These are phyloP conservation scores for Thymus quinquecostatus DNA, from an alignment of 257 asterid genomes.

Conservation along the genomic window DNA sequence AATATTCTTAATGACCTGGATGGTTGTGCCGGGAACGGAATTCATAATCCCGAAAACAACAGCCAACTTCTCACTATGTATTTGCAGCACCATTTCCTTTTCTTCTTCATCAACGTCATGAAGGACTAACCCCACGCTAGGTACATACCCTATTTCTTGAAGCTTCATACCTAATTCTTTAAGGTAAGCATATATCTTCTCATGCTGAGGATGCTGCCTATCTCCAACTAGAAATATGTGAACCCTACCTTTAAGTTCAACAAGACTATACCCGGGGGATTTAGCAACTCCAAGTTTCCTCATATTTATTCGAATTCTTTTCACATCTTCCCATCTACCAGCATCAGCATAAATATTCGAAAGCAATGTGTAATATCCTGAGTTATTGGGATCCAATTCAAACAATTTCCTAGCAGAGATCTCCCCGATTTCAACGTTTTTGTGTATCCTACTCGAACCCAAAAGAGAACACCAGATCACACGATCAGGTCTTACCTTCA, in stretches of 20 bases:
- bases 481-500: constrained; percentile 75
- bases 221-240: constrained; percentile 78
- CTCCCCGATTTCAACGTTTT: constrained; percentile 84
- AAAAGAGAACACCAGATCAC: constrained; percentile 92
- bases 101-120: constrained; percentile 94
- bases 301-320: constrained; percentile 67
- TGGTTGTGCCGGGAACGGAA: constrained; percentile 63
- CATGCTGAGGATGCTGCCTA: constrained; percentile 66
- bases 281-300: constrained; percentile 66
- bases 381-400: constrained; percentile 74
- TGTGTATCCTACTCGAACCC: constrained; percentile 84
- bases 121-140: constrained; percentile 66
- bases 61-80: constrained; percentile 92
- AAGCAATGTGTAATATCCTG: constrained; percentile 80
- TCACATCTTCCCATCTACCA: constrained; percentile 90
- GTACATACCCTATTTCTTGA: constrained; percentile 69
- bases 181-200: constrained; percentile 62
- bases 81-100: constrained; percentile 56
- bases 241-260: constrained; percentile 71
- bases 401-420: constrained; percentile 71
- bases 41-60: constrained; percentile 87
- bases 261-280: constrained; percentile 85
- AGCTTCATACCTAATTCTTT: constrained; percentile 64
- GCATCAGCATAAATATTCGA: constrained; percentile 89
- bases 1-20: constrained; percentile 81